Conservation (phyloP, 306 rosid genomes). For the cucumber (Cucumis sativus) region Cucumber_9930_V3 NC_026660.2:29174001-29174500, state of each 20-base stretch:
- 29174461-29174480: conserved; percentile 33
- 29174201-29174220: conserved; percentile 12
- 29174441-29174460: conserved; percentile 19
- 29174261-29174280: conserved; percentile 25
- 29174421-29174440: conserved; percentile 38
- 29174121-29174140: conserved; percentile 14
- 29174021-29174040: conserved; percentile 32
- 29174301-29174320: conserved; percentile 33
- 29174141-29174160: conserved; percentile 19
- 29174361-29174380: conserved; percentile 42
- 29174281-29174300: conserved; percentile 8
- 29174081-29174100: conserved; percentile 8
- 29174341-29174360: conserved; percentile 39
- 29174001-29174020: conserved; percentile 35
- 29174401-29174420: conserved; percentile 51
- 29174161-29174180: conserved; percentile 15
- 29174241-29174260: conserved; percentile 19
- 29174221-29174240: conserved; percentile 25
- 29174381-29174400: conserved; percentile 40
- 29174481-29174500: conserved; percentile 33
- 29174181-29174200: conserved; percentile 23
- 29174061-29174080: conserved; percentile 20
- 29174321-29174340: conserved; percentile 33
- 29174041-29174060: conserved; percentile 29
- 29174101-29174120: conserved; percentile 22